Conservation (phyloP, 352 stramenopile genomes). For the Phytophthora sojae region DNA sequence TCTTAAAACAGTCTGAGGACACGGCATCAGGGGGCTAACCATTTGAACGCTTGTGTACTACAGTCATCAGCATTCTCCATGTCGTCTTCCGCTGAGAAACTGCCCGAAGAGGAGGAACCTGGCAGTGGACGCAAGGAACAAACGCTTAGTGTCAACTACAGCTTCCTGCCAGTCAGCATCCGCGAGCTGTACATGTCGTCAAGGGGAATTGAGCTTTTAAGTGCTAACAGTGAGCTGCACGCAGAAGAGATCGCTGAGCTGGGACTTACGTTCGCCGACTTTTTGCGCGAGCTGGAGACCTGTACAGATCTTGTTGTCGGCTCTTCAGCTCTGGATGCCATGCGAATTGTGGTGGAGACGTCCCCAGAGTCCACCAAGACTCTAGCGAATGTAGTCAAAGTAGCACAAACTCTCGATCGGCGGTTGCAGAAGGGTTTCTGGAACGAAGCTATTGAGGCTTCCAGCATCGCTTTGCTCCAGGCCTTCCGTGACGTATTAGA, state of each 20-base stretch:
- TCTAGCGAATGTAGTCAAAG: constrained; percentile 45
- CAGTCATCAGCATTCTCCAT: constrained; percentile 51
- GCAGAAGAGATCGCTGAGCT: constrained; percentile 38
- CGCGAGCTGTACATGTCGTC: constrained; percentile 45
- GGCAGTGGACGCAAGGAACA: constrained; percentile 9
- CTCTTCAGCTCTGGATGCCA: constrained; percentile 48
- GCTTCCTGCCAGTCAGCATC: constrained; percentile 50
- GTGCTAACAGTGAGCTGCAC: constrained; percentile 13
- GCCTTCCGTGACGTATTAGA: constrained; percentile 50
- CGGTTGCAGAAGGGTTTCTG: constrained; percentile 56
- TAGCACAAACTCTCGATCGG: constrained; percentile 45
- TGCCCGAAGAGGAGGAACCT: constrained; percentile 24
- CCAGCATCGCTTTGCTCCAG: constrained; percentile 51
- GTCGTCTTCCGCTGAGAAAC: constrained; percentile 22
- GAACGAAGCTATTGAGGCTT: constrained; percentile 39
- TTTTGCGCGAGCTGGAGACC: constrained; percentile 54
- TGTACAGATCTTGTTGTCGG: constrained; percentile 38
- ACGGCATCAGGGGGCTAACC: not conserved
- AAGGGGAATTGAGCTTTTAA: constrained; percentile 7
- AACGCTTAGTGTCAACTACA: constrained; percentile 40
- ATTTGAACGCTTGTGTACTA: constrained; percentile 5
- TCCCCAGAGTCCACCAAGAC: constrained; percentile 36
- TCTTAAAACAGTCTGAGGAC: not conserved
- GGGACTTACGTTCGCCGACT: constrained; percentile 48
- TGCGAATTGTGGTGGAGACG: constrained; percentile 40